Conservation (phyloP, 345 rosid genomes). For the Microthlaspi erraticum region DNA sequence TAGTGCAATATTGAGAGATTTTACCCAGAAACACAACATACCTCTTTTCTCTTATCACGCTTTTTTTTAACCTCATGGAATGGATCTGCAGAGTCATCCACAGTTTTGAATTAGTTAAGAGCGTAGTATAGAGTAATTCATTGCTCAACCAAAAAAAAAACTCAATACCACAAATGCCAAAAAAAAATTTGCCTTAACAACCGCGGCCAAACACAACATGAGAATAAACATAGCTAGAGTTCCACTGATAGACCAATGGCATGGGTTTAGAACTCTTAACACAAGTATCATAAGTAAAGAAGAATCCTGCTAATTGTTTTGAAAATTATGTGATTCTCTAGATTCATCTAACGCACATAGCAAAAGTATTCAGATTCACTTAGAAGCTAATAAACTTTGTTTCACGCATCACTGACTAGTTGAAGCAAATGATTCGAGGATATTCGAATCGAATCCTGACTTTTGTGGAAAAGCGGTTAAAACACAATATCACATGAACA, state of each 20-base stretch:
- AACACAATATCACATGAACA: slow-evolving; percentile 17
- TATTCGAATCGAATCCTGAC: slow-evolving; percentile 29
- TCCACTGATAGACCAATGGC: slow-evolving; percentile 27
- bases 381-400: slow-evolving; percentile 24
- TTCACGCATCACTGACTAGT: slow-evolving; percentile 35
- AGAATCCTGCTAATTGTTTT: not conserved
- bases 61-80: slow-evolving; percentile 88
- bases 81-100: slow-evolving; percentile 62
- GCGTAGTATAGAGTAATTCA: slow-evolving; percentile 7
- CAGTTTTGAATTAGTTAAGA: slow-evolving; percentile 33
- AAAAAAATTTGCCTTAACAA: not conserved
- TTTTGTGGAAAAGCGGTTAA: not conserved
- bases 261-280: not conserved
- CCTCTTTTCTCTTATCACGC: slow-evolving; percentile 87
- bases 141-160: slow-evolving; percentile 10
- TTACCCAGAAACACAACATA: slow-evolving; percentile 35
- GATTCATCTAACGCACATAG: slow-evolving; percentile 23
- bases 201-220: not conserved
- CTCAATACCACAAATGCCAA: slow-evolving; percentile 4
- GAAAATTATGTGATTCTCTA: not conserved
- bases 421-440: slow-evolving; percentile 33
- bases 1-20: slow-evolving; percentile 18
- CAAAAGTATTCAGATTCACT: slow-evolving; percentile 14
- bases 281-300: slow-evolving; percentile 3
- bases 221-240: slow-evolving; percentile 6